A percentile compares a stretch with the other conserved stretches of the same genome.
Conservation (phyloP, 139 green algal species). For the Tetradesmus lagerheimii region DNA sequence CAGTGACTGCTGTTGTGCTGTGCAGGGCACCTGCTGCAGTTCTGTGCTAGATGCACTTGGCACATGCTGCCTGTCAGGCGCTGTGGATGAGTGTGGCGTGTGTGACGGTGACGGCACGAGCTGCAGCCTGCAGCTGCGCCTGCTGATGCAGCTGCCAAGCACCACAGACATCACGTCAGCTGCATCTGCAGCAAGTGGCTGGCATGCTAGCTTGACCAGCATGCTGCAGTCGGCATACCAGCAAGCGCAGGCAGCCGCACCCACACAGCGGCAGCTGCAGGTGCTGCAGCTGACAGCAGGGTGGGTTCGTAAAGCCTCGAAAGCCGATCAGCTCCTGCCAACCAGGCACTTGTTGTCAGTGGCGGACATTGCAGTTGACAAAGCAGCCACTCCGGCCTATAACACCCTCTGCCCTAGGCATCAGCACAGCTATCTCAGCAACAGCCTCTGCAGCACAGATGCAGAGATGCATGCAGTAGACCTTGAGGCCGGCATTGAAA, state of each 20-base stretch:
- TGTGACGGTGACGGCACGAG: slow-evolving; percentile 73
- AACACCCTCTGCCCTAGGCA: background rate
- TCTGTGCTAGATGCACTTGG: slow-evolving; percentile 66
- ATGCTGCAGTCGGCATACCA: slow-evolving; percentile 22
- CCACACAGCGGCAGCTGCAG: background rate
- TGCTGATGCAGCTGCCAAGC: slow-evolving; percentile 2
- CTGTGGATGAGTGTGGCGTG: slow-evolving; percentile 75
- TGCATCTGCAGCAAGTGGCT: background rate
- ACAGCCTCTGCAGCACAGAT: background rate
- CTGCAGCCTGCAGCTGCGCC: slow-evolving; percentile 55
- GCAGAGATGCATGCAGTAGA: background rate
- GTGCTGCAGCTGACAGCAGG: background rate
- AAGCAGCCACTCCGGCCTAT: background rate
- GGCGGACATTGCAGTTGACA: background rate
- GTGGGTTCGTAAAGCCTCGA: background rate
- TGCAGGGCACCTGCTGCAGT: slow-evolving; percentile 66
- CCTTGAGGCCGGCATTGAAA: background rate
- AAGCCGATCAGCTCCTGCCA: background rate
- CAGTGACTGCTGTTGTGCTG: background rate
- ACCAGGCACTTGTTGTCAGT: background rate
- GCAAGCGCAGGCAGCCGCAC: slow-evolving; percentile 21
- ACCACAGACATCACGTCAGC: background rate
- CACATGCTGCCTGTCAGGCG: slow-evolving; percentile 72
- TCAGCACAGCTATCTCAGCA: background rate
- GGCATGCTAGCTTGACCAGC: background rate